A percentile compares a stretch with the other conserved stretches of the same genome.
phyloP scores from a whole-genome alignment of 805 yeast genomes.

The Ogataea glucozyma region DNA sequence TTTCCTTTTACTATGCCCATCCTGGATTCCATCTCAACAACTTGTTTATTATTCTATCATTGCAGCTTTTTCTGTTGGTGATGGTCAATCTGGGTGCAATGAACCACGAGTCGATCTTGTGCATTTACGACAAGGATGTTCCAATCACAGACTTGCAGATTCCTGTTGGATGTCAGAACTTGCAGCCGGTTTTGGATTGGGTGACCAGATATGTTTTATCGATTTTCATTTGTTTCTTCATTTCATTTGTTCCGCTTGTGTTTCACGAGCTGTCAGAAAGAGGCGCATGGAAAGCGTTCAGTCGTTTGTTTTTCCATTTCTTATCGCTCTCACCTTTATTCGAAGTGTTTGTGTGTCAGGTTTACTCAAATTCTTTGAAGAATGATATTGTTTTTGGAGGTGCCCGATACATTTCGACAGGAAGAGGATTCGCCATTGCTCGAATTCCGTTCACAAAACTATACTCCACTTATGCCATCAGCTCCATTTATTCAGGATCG shows the following conservation, averaged over 20 bases:
- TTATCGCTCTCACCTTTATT: constrained; percentile 84
- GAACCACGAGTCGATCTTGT: constrained; percentile 66
- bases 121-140: constrained; percentile 62
- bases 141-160: constrained; percentile 72
- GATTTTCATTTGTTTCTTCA: constrained; percentile 88
- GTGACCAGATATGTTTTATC: constrained; percentile 84
- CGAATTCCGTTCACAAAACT: constrained; percentile 70
- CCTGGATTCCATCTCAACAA: constrained; percentile 95
- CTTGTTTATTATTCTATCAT: constrained; percentile 79
- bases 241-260: constrained; percentile 83
- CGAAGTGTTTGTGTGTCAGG: constrained; percentile 94
- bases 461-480: constrained; percentile 73
- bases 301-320: constrained; percentile 73
- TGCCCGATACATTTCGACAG: constrained; percentile 89
- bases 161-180: constrained; percentile 85
- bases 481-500: constrained; percentile 78
- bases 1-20: constrained; percentile 94
- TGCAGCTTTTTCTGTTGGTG: constrained; percentile 83
- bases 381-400: constrained; percentile 86
- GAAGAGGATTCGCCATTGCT: constrained; percentile 90
- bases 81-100: constrained; percentile 79
- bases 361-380: constrained; percentile 76
- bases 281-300: constrained; percentile 73
- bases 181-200: constrained; percentile 88
- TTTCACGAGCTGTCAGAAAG: constrained; percentile 88